phyloP scores from a whole-genome alignment of 352 stramenopile genomes.

The Globisporangium spinosum region DNA sequence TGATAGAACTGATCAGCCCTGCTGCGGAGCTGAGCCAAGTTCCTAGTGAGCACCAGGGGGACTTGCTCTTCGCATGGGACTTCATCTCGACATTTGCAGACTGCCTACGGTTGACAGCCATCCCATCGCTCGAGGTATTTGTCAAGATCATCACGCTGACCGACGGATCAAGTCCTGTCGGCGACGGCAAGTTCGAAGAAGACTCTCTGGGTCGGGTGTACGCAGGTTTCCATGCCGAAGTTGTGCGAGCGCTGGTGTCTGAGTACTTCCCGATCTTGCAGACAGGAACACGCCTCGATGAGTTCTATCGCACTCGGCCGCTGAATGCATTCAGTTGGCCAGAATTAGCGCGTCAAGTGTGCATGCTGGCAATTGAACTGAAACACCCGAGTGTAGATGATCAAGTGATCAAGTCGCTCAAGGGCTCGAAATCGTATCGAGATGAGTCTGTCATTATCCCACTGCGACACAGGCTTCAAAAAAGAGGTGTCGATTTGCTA shows the following conservation, averaged over 20 bases:
- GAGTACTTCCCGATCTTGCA: constrained; percentile 74
- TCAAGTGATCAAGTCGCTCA: constrained; percentile 68
- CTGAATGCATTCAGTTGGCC: constrained; percentile 80
- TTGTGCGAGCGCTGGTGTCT: constrained; percentile 46
- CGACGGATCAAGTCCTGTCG: constrained; percentile 45
- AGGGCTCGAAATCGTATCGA: constrained; percentile 66
- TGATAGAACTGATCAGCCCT: constrained; percentile 25
- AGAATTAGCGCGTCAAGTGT: constrained; percentile 75
- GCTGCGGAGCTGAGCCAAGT: constrained; percentile 38
- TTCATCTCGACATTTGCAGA: constrained; percentile 74
- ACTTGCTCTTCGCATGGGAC: constrained; percentile 78
- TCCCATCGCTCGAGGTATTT: constrained; percentile 55
- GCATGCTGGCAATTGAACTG: constrained; percentile 66
- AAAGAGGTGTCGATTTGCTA: constrained; percentile 45
- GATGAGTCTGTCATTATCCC: constrained; percentile 60
- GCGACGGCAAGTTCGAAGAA: constrained; percentile 47
- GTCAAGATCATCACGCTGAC: constrained; percentile 43
- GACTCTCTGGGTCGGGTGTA: constrained; percentile 41
- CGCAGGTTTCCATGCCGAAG: constrained; percentile 45
- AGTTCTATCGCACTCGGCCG: constrained; percentile 68
- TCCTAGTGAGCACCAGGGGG: constrained; percentile 36
- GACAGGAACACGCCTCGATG: constrained; percentile 61
- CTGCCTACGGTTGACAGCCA: constrained; percentile 40
- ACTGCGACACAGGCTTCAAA: constrained; percentile 38
- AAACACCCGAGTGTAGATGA: constrained; percentile 68